phyloP scores from a whole-genome alignment of 2,329 filamentous ascomycete species.

The Sarocladium oryzae region DNA sequence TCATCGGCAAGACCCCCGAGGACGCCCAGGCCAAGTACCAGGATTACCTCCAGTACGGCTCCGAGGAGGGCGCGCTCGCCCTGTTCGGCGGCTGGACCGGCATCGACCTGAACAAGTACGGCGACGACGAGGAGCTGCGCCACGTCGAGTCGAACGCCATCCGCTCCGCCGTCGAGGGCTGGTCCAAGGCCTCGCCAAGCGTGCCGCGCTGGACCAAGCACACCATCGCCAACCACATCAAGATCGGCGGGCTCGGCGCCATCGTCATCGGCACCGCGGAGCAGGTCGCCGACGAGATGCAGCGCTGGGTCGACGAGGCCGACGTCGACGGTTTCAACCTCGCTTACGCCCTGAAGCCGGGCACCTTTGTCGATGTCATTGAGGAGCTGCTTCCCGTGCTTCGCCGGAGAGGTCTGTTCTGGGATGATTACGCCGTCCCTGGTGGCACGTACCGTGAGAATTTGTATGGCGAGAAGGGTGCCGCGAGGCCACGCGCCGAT shows the following conservation, averaged over 20 bases:
- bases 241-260: slow-evolving; percentile 26
- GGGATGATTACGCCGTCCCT: slow-evolving; percentile 45
- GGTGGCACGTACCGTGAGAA: slow-evolving; percentile 57
- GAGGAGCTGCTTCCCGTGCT: slow-evolving; percentile 22
- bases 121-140: slow-evolving; percentile 56
- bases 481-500: slow-evolving; percentile 41
- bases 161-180: slow-evolving; percentile 20
- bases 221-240: slow-evolving; percentile 48
- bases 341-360: slow-evolving; percentile 11
- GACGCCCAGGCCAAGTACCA: slow-evolving; percentile 45
- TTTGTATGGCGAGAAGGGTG: slow-evolving; percentile 44
- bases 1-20: slow-evolving; percentile 53
- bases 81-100: slow-evolving; percentile 63
- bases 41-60: slow-evolving; percentile 49
- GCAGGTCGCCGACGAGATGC: slow-evolving; percentile 10
- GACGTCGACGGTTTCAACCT: slow-evolving; percentile 15
- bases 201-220: slow-evolving; percentile 45
- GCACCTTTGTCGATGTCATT: slow-evolving; percentile 12
- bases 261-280: slow-evolving; percentile 1
- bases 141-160: slow-evolving; percentile 57
- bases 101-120: slow-evolving; percentile 54
- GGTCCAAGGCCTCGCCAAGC: slow-evolving; percentile 13
- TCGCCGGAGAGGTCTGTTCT: slow-evolving; percentile 39
- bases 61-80: slow-evolving; percentile 55
- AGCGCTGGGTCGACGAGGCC: slow-evolving; percentile 13